phyloP scores from a whole-genome alignment of 352 stramenopile species.

The Phytophthora europaea region DNA sequence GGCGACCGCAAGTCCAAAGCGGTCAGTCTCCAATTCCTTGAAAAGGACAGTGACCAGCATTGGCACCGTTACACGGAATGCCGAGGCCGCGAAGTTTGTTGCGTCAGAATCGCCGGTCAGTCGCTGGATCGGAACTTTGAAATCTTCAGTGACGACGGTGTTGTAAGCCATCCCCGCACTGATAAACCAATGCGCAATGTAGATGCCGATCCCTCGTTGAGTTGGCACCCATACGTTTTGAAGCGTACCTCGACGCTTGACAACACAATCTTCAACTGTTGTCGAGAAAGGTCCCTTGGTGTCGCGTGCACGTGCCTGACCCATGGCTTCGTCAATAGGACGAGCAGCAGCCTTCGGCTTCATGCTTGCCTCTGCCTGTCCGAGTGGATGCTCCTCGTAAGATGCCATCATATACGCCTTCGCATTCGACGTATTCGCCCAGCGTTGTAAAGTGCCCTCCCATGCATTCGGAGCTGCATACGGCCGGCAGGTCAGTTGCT shows the following conservation, averaged over 20 bases:
- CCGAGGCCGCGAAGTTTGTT: neutral
- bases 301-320: neutral
- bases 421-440: neutral
- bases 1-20: too few species aligned
- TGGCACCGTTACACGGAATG: too few species aligned
- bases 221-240: conserved; percentile 1
- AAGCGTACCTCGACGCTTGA: neutral
- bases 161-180: conserved; percentile 14
- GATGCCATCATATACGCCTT: neutral
- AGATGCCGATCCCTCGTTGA: neutral
- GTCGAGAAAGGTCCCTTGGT: neutral
- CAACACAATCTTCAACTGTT: neutral
- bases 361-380: neutral
- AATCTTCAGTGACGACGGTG: neutral
- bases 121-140: neutral
- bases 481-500: neutral
- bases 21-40: too few species aligned
- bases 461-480: neutral
- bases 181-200: conserved; percentile 9
- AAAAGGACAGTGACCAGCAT: too few species aligned
- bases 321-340: neutral
- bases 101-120: neutral
- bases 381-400: neutral
- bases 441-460: neutral
- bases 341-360: neutral